Evolutionary conservation across 371 early-diverging fungal species (phyloP).

Genomic region (Catenaria anguillulae): DNA sequence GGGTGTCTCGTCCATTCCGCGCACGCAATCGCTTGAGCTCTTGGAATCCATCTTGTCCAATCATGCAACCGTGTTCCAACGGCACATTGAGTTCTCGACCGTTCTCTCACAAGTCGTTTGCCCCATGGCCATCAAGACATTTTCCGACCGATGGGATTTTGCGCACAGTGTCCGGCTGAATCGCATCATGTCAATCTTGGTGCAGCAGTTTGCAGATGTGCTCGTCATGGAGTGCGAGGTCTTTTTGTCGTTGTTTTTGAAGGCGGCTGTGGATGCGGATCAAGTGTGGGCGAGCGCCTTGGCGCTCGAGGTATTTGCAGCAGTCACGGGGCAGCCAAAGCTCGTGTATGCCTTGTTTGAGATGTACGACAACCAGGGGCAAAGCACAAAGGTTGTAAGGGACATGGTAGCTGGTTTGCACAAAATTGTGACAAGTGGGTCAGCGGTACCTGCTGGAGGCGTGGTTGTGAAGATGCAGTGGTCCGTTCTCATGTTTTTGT

Average conservation of each 20-base stretch:
- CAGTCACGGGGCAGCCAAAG: constrained; percentile 41
- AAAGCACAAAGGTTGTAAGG: constrained; percentile 56
- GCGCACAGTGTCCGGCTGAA: constrained; percentile 66
- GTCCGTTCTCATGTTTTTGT: too few relatives aligned
- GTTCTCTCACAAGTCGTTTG: constrained; percentile 66
- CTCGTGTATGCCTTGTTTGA: constrained; percentile 50
- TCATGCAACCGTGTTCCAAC: constrained; percentile 53
- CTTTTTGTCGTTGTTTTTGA: constrained; percentile 71
- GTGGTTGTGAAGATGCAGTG: constrained; percentile 8
- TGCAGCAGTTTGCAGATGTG: constrained; percentile 57
- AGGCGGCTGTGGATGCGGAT: constrained; percentile 44
- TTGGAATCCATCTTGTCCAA: constrained; percentile 74
- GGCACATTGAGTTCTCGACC: constrained; percentile 57
- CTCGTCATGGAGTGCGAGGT: constrained; percentile 85
- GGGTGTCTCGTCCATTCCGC: constrained; percentile 42
- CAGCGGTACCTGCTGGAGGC: constrained; percentile 7
- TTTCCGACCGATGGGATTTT: constrained; percentile 77
- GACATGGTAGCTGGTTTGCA: constrained; percentile 67
- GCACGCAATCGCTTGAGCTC: constrained; percentile 77
- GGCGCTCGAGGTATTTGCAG: constrained; percentile 68
- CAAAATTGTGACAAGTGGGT: constrained; percentile 51
- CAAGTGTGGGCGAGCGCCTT: constrained; percentile 78
- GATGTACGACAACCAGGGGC: constrained; percentile 53
- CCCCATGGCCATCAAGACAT: constrained; percentile 71
- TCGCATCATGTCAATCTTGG: constrained; percentile 60